Evolutionary conservation across 2,329 filamentous ascomycete species (phyloP).

Genomic region (Coleophoma crateriformis): DNA sequence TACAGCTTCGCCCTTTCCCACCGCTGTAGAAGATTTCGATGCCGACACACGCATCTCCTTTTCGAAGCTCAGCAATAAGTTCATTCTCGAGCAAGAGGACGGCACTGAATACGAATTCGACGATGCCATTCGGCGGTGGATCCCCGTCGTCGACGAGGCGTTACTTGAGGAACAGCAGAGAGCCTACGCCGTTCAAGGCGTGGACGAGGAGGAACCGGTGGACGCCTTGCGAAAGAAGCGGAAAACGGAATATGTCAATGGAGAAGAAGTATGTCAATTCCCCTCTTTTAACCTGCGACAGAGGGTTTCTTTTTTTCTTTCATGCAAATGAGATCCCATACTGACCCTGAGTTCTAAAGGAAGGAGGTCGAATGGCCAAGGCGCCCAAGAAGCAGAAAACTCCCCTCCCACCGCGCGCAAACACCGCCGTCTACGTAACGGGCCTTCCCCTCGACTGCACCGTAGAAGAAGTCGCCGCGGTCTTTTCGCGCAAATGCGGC

Average conservation of each 20-base stretch:
- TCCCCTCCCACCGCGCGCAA: slow-evolving; percentile 45
- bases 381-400: slow-evolving; percentile 27
- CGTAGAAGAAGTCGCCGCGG: slow-evolving; percentile 71
- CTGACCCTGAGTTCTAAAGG: slow-evolving; percentile 13
- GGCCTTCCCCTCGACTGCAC: slow-evolving; percentile 77
- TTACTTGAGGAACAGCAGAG: slow-evolving; percentile 54
- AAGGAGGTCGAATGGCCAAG: slow-evolving; percentile 24
- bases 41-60: slow-evolving; percentile 79
- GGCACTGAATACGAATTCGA: slow-evolving; percentile 84
- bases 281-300: not conserved
- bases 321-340: not conserved
- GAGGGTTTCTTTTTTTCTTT: not conserved
- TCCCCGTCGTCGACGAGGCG: slow-evolving; percentile 60
- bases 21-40: slow-evolving; percentile 48
- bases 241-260: slow-evolving; percentile 42
- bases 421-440: slow-evolving; percentile 90
- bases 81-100: slow-evolving; percentile 77
- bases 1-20: slow-evolving; percentile 18
- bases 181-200: slow-evolving; percentile 54
- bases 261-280: slow-evolving; percentile 40
- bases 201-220: slow-evolving; percentile 49
- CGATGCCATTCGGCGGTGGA: slow-evolving; percentile 65
- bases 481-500: slow-evolving; percentile 80
- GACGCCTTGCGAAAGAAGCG: slow-evolving; percentile 42
- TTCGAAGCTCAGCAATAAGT: slow-evolving; percentile 77